Conservation (phyloP, 2,329 filamentous ascomycete genomes). For the Cladosporium sp. region DNA sequence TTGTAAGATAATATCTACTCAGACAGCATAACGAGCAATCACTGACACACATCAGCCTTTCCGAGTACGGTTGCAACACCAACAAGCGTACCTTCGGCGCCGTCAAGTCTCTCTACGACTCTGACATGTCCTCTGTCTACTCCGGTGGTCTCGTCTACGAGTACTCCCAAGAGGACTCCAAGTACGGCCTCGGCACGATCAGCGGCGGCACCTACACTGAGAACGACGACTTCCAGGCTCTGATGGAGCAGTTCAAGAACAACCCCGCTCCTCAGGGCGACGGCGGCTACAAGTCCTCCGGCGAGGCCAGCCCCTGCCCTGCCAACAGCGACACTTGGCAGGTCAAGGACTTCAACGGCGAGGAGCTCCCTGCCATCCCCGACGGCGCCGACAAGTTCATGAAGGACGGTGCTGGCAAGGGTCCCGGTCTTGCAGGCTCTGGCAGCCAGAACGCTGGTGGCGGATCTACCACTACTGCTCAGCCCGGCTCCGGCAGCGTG, state of each 20-base stretch:
- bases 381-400: conserved; percentile 53
- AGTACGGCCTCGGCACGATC: conserved; percentile 75
- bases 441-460: conserved; percentile 56
- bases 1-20: conserved; percentile 48
- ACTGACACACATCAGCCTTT: conserved; percentile 53
- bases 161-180: conserved; percentile 75
- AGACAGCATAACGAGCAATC: background rate
- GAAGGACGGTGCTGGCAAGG: conserved; percentile 54
- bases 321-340: conserved; percentile 52
- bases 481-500: conserved; percentile 47
- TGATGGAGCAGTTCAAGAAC: conserved; percentile 48
- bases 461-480: conserved; percentile 44
- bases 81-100: conserved; percentile 80
- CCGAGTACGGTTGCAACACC: conserved; percentile 86
- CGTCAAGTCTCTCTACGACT: conserved; percentile 71
- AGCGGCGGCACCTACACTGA: conserved; percentile 49
- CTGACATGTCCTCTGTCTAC: conserved; percentile 82
- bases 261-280: conserved; percentile 52
- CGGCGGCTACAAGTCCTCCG: conserved; percentile 56
- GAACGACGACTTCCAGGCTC: conserved; percentile 58
- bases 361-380: conserved; percentile 54
- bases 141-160: conserved; percentile 96
- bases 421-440: conserved; percentile 51
- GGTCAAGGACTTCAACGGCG: conserved; percentile 44
- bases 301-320: conserved; percentile 53